Evolutionary conservation across 2,329 filamentous ascomycete genomes (phyloP), one percentile per base, ranked within the genome.

Genomic region (Pyrenophora teres): DNA sequence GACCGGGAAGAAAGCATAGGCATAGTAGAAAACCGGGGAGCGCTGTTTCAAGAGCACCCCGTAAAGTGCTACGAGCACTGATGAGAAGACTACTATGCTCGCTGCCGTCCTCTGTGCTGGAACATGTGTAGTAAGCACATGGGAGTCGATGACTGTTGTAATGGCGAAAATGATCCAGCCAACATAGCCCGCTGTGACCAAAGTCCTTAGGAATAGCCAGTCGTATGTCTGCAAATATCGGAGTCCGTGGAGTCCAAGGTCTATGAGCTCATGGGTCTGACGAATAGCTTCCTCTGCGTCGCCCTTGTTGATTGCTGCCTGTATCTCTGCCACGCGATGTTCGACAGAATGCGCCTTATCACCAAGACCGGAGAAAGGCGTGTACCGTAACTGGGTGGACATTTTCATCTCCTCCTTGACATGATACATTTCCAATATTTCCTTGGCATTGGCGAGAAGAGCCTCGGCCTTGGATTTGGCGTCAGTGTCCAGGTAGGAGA

Each of bases 181-280:
- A 6, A 97, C 77, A 67, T 97, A 99, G 15, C 94, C 94, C 10
- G 89, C 71, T 2, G 94, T 97, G 53, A 99, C 88, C 42, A 99
- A 80, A 2, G 90, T 88, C 54, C 94, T 83, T 31, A 99, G 78
- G 75, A 99, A 99, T 2, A 99, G 81, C 94, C 94, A 99, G 76
- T 99, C 94, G 67, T 99, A 99, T 0, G 92, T 99, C 74, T 99
- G 94, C 21, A 99, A 81, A 71, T 99, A 99, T 43, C 94, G 85
- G 54, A 99, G 78, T 6, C 94, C 94, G 55, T 91, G 83, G 1
- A 99, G 81, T 1, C 86, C 88, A 43, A 90, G 77, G 52, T 88
- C 83, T 54, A 97, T 89, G 12, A 99, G 80, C 23, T 86, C 83
- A 36, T 88, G 86, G 1, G 90, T 91, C 64, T 89, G 83, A 50